Evolutionary conservation across 2,329 filamentous ascomycete species (phyloP), one percentile per base, ranked within the genome.

Genomic region (Alternaria gaisen): DNA sequence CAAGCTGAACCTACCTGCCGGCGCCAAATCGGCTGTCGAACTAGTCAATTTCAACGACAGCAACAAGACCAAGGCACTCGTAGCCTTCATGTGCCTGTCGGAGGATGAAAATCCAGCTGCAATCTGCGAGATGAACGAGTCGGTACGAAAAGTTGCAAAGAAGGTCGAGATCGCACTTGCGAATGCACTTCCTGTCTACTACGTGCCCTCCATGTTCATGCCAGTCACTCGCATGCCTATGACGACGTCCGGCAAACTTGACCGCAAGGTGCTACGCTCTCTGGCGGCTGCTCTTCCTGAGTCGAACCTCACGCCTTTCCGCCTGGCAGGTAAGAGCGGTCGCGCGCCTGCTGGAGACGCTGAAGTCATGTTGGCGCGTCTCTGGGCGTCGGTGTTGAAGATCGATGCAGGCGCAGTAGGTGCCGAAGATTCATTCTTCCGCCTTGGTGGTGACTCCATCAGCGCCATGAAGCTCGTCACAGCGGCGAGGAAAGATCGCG

Each of bases 401-500:
- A 71, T 82, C 24, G 72, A 72, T 8, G 56, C 73, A 4, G 75
- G 76, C 5, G 77, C 78, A 20, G 75, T 83, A 32, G 79, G 78
- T 8, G 75, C 74, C 1, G 79, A 82, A 51, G 81, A 83, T 47
- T 82, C 76, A 51, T 84, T 84, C 68, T 83, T 83, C 63, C 76
- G 77, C 1, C 71, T 82, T 4, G 82, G 82, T 28, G 82, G 82
- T 26, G 82, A 83, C 58, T 83, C 81, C 0, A 79, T 83, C 60
- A 78, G 78, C 20, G 82, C 81, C 5, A 83, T 84, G 80, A 68
- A 66, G 6, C 75, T 83, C 1, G 82, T 83, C 40, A 76, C 77
- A 5, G 77, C 78, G 34, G 77, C 79, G 26, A 75, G 80, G 7
- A 75, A 77, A 5, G 73, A 77, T 28, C 80, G 79, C 5, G 72